phyloP scores from a whole-genome alignment of 805 yeast genomes.

The Ogataea neopini region DNA sequence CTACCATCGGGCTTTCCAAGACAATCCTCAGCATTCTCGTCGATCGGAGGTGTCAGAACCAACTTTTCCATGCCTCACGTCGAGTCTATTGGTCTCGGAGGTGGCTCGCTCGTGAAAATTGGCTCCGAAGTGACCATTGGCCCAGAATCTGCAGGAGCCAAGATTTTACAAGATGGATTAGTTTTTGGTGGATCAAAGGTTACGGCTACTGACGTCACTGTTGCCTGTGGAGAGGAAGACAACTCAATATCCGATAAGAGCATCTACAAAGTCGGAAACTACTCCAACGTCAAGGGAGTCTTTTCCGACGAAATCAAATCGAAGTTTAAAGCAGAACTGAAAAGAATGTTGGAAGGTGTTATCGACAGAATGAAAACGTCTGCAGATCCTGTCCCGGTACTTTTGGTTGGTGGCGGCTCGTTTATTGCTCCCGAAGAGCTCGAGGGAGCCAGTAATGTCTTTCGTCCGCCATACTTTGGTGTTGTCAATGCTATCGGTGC shows the following conservation, averaged over 20 bases:
- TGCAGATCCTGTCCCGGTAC: constrained; percentile 42
- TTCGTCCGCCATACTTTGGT: constrained; percentile 41
- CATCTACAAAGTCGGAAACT: constrained; percentile 29
- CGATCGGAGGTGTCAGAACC: constrained; percentile 48
- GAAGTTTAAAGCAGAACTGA: constrained; percentile 11
- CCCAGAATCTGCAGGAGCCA: constrained; percentile 49
- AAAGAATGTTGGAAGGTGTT: constrained; percentile 35
- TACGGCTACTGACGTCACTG: constrained; percentile 46
- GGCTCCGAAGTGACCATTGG: constrained; percentile 37
- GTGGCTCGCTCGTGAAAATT: constrained; percentile 46
- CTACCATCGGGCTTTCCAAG: constrained; percentile 48
- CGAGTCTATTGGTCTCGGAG: constrained; percentile 49
- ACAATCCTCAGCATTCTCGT: constrained; percentile 42
- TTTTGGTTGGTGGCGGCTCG: constrained; percentile 50
- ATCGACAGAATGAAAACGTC: constrained; percentile 45
- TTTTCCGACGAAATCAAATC: constrained; percentile 2
- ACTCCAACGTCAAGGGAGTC: constrained; percentile 7
- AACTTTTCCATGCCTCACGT: constrained; percentile 52
- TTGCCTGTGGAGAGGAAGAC: constrained; percentile 26
- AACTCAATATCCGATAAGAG: constrained; percentile 32
- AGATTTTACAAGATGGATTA: constrained; percentile 35
- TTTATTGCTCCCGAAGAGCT: constrained; percentile 36
- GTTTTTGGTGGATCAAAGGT: constrained; percentile 43
- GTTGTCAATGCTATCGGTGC: constrained; percentile 54
- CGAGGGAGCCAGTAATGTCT: constrained; percentile 43